Base-by-base conservation (phyloP, 108 stramenopile genomes). In the Epipyxis sp. region DNA sequence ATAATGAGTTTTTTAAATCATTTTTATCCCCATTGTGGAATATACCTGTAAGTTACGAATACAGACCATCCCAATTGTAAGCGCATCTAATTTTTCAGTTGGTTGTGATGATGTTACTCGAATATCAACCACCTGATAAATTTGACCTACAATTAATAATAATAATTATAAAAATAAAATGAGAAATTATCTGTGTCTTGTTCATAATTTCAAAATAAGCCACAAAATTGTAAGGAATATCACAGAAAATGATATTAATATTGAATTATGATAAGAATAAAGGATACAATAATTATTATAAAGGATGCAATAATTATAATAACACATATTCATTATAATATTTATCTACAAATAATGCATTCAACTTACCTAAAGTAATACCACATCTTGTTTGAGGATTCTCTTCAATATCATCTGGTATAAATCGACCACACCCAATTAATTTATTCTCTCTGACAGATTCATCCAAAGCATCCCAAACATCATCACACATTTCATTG, bases 91-190 rank as follows among this genome's bases (percentile, higher is more conserved):
- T 43, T 54, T 32, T 46, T 57, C 71, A 10, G 71, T 74, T 6
- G 71, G 46, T 42, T 74, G 42, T 10, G 71, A 37, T 10, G 10
- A 13, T 6, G 13, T 13, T 10, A 57, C 35, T 6, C 71, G 43
- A 3, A 74, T 57, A 74, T 74, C 71, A 39, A 74, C 13, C 25
- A 74, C 34, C 35, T 74, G 71, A 74, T 74, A 74, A 6, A 50
- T 6, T 50, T 6, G 6, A 13, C 46, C 46, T 50, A 50, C 20
- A 50, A 13, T 6, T 6, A 20, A 50, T 13, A 13, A 50, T 50
- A 13, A 50, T 13, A 50, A 50, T 13, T 50, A 50, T n/a, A n/a
- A n/a, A n/a, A n/a, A n/a, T n/a, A n/a, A n/a, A n/a, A n/a, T n/a
- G n/a, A n/a, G n/a, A n/a, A n/a, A n/a, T n/a, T n/a, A n/a, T n/a